Evolutionary conservation across 2,329 filamentous ascomycete species (phyloP), one percentile per base, ranked within the genome.

Genomic region (Cordyceps militaris): DNA sequence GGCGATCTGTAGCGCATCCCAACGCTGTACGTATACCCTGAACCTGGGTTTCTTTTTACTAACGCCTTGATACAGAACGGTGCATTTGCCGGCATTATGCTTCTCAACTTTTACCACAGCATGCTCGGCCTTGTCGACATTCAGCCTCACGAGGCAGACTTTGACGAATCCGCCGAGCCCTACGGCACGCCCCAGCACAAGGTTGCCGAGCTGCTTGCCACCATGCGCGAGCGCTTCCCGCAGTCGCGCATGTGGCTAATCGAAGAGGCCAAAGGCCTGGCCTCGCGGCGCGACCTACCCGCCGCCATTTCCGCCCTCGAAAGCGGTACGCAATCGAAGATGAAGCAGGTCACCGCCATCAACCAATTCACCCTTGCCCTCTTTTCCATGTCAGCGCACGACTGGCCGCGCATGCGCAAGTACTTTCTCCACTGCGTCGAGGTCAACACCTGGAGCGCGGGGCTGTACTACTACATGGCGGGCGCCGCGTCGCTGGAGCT

Each of bases 101-200:
- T 97, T 0, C 79, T 97, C 16, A 86, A 84, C 0, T 97, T 91
- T 71, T 96, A 97, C 73, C 96, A 96, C 67, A 88, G 87, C 6
- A 81, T 96, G 32, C 80, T 95, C 16, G 89, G 89, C 1, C 87
- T 91, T 63, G 90, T 91, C 61, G 94, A 99, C 68, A 97, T 99
- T 57, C 77, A 96, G 16, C 87, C 89, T 0, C 78, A 82, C 21
- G 62, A 64, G 14, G 73, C 77, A 1, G 82, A 85, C 62, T 78
- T 80, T 50, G 73, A 79, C 26, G 72, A 73, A 4, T 77, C 83
- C 14, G 78, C 76, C 14, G 82, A 85, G 62, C 73, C 86, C 0
- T 82, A 87, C 26, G 87, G 86, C 1, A 91, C 92, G 59, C 94
- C 94, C 0, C 78, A 77, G 50, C 79, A 83, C 36, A 83, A 84